Conservation (phyloP, 495 filamentous ascomycete species). For the Lophiostoma macrostomum region DNA sequence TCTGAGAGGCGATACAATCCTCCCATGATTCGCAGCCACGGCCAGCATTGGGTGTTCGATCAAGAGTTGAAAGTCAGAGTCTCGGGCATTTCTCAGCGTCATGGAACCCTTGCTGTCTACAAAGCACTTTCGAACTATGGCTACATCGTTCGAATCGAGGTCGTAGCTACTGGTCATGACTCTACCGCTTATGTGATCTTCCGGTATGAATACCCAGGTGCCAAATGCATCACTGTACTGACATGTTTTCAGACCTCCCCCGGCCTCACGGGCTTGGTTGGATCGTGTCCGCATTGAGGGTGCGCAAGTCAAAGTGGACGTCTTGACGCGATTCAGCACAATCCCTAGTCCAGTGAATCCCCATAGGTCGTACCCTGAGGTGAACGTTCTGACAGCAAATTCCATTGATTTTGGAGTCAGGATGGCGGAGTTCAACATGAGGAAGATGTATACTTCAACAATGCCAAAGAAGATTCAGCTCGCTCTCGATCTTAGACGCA, state of each 20-base stretch:
- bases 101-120: slow-evolving; percentile 9
- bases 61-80: slow-evolving; percentile 14
- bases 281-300: background rate
- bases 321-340: slow-evolving; percentile 1
- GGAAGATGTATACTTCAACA: slow-evolving; percentile 45
- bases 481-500: slow-evolving; percentile 37
- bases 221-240: background rate
- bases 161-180: background rate
- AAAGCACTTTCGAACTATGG: slow-evolving; percentile 6
- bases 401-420: slow-evolving; percentile 52
- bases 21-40: background rate
- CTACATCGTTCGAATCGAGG: slow-evolving; percentile 18
- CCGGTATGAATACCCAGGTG: background rate
- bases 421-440: slow-evolving; percentile 46
- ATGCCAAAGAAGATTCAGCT: slow-evolving; percentile 29
- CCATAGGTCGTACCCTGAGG: slow-evolving; percentile 22
- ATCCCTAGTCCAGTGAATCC: slow-evolving; percentile 33
- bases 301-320: background rate
- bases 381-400: slow-evolving; percentile 20
- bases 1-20: too few species aligned
- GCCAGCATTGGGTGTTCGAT: background rate
- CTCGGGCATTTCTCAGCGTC: background rate
- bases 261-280: background rate
- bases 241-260: slow-evolving; percentile 8
- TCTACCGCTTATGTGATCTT: slow-evolving; percentile 26